Evolutionary conservation across 2,329 filamentous ascomycete species (phyloP).

Genomic region (Ceratocystis ficicola): DNA sequence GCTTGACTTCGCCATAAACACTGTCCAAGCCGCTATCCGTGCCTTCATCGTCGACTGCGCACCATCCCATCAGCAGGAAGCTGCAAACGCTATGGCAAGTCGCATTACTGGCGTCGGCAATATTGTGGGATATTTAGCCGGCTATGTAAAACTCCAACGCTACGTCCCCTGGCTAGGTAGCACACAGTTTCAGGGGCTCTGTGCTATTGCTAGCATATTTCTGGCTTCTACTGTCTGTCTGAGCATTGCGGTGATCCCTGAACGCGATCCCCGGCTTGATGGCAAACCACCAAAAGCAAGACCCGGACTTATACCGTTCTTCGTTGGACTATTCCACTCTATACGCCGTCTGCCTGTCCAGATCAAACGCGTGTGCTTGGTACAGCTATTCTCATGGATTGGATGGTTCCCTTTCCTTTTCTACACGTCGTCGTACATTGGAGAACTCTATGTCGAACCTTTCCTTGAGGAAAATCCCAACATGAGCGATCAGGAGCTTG

Average conservation of each 20-base stretch:
- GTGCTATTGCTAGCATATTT: slow-evolving; percentile 66
- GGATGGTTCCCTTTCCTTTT: slow-evolving; percentile 94
- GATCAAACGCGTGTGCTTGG: slow-evolving; percentile 66
- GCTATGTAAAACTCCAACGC: slow-evolving; percentile 66
- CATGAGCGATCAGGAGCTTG: slow-evolving; percentile 63
- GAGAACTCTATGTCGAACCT: slow-evolving; percentile 81
- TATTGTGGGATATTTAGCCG: slow-evolving; percentile 78
- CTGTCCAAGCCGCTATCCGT: slow-evolving; percentile 83
- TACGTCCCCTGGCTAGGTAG: slow-evolving; percentile 69
- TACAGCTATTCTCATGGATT: slow-evolving; percentile 81
- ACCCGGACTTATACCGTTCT: slow-evolving; percentile 63
- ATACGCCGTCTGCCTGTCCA: slow-evolving; percentile 70
- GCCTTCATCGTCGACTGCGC: slow-evolving; percentile 91
- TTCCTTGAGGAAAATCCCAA: slow-evolving; percentile 65
- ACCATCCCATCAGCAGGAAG: slow-evolving; percentile 83
- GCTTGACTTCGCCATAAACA: slow-evolving; percentile 90
- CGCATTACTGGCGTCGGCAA: slow-evolving; percentile 78
- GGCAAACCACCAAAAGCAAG: slow-evolving; percentile 34
- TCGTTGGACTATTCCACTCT: slow-evolving; percentile 62
- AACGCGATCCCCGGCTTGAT: slow-evolving; percentile 56
- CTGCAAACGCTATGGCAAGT: slow-evolving; percentile 88
- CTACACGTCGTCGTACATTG: slow-evolving; percentile 89
- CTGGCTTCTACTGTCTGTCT: slow-evolving; percentile 58
- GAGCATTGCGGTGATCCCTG: slow-evolving; percentile 56
- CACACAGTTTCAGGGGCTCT: slow-evolving; percentile 87